These are phyloP conservation scores for Coniochaeta sp. DNA, from an alignment of 2,329 filamentous ascomycete species.

Conservation along the genomic window DNA sequence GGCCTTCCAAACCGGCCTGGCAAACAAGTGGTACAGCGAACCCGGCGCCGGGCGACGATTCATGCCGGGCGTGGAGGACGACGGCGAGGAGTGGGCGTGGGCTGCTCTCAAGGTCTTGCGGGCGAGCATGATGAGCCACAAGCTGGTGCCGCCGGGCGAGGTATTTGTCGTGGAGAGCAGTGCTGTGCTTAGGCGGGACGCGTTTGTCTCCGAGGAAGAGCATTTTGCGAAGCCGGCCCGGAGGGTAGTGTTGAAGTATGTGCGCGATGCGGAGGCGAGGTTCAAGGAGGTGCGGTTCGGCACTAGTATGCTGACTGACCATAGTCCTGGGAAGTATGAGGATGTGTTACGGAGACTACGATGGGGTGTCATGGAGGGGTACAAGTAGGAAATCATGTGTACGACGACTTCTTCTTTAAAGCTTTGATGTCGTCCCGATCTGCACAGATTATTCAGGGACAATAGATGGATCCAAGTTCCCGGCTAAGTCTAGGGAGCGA, in stretches of 20 bases:
- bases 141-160: slow-evolving; percentile 68
- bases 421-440: too few relatives aligned
- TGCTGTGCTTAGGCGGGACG: slow-evolving; percentile 58
- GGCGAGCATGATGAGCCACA: slow-evolving; percentile 59
- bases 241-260: slow-evolving; percentile 61
- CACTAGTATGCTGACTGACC: slow-evolving; percentile 67
- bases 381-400: neutral
- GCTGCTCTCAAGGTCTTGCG: slow-evolving; percentile 59
- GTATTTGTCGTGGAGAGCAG: slow-evolving; percentile 66
- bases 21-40: slow-evolving; percentile 50
- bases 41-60: neutral
- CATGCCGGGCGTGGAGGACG: slow-evolving; percentile 21
- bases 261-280: slow-evolving; percentile 60
- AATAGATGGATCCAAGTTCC: too few relatives aligned
- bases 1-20: slow-evolving; percentile 52
- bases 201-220: slow-evolving; percentile 37
- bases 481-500: too few relatives aligned
- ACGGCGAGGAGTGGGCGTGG: slow-evolving; percentile 63
- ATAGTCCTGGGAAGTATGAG: slow-evolving; percentile 69
- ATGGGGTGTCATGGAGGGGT: slow-evolving; percentile 31
- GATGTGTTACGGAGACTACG: slow-evolving; percentile 55
- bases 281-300: slow-evolving; percentile 67
- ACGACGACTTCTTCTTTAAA: too few relatives aligned
- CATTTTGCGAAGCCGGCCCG: slow-evolving; percentile 47
- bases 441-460: too few relatives aligned